A percentile compares a stretch with the other conserved stretches of the same genome.
Evolutionary conservation across 345 rosid species (phyloP).

Genomic region (Iberis pinnata): DNA sequence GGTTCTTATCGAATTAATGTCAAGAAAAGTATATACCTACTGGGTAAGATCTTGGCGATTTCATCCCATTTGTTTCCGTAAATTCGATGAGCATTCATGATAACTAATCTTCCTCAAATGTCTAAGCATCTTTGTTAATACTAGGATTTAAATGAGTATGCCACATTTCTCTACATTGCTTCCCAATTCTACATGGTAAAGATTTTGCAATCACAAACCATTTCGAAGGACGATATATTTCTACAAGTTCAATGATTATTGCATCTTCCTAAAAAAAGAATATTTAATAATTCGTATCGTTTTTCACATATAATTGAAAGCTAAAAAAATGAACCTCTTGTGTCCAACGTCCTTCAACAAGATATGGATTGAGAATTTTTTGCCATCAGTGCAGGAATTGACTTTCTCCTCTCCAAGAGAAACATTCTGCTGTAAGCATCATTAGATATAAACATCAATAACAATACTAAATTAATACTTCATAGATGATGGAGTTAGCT

Average conservation of each 20-base stretch:
- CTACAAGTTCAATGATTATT: conserved; percentile 63
- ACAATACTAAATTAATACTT: not conserved
- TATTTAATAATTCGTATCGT: not conserved
- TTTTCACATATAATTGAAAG: conserved; percentile 3
- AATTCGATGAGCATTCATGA: conserved; percentile 66
- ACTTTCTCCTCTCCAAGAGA: conserved; percentile 86
- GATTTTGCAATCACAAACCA: conserved; percentile 92
- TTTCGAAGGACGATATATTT: conserved; percentile 77
- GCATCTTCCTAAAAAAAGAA: conserved; percentile 64
- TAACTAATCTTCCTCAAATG: conserved; percentile 72
- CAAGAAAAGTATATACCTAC: conserved; percentile 52
- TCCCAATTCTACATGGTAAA: conserved; percentile 92
- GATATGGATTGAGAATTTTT: conserved; percentile 92
- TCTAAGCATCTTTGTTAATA: conserved; percentile 90
- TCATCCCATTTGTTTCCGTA: conserved; percentile 97
- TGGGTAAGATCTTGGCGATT: conserved; percentile 84
- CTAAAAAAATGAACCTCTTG: conserved; percentile 49
- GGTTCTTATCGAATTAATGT: too few relatives aligned
- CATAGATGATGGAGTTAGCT: too few relatives aligned
- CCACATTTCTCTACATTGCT: conserved; percentile 99
- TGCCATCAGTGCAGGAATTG: conserved; percentile 99
- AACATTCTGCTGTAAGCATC: conserved; percentile 62
- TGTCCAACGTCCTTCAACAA: conserved; percentile 97
- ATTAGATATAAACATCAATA: conserved; percentile 1
- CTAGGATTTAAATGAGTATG: conserved; percentile 97